A percentile compares a stretch with the other conserved stretches of the same genome.
These are phyloP conservation scores for Anisodus tanguticus DNA, from an alignment of 257 asterid genomes.

Conservation along the genomic window DNA sequence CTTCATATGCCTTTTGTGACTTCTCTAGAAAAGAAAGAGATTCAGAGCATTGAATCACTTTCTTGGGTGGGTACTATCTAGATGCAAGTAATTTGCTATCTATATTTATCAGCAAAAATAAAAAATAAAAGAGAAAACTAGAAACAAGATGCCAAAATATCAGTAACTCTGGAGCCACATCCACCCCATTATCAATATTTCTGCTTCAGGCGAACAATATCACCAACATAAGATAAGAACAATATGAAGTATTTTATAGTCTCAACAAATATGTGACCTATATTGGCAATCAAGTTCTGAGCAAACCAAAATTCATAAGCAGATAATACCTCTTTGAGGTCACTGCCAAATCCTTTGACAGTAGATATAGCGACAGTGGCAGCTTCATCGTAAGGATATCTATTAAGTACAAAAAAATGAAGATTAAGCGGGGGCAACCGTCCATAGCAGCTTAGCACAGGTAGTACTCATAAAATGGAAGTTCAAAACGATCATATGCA, in stretches of 20 bases:
- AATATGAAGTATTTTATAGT: neutral
- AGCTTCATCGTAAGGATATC: slow-evolving; percentile 93
- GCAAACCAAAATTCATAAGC: slow-evolving; percentile 7
- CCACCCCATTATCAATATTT: slow-evolving; percentile 1
- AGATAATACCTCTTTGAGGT: slow-evolving; percentile 73
- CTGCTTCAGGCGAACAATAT: neutral
- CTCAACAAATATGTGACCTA: slow-evolving; percentile 10
- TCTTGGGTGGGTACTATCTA: neutral
- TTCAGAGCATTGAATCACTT: neutral
- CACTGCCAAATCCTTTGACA: slow-evolving; percentile 61
- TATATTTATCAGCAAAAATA: neutral
- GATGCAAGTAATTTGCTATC: neutral
- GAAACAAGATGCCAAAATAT: neutral
- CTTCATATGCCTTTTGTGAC: neutral
- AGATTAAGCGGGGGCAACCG: slow-evolving; percentile 20
- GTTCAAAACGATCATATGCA: neutral
- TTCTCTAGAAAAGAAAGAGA: neutral
- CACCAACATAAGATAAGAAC: slow-evolving; percentile 18
- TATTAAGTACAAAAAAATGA: slow-evolving; percentile 35
- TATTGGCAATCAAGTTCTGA: neutral
- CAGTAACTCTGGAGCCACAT: slow-evolving; percentile 7
- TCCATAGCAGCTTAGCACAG: slow-evolving; percentile 10
- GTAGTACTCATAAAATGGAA: neutral
- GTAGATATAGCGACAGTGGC: slow-evolving; percentile 89
- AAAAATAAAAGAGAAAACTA: neutral